Evolutionary conservation across 768 basidiomycete species (phyloP).

Genomic region (Lentinus brumalis): DNA sequence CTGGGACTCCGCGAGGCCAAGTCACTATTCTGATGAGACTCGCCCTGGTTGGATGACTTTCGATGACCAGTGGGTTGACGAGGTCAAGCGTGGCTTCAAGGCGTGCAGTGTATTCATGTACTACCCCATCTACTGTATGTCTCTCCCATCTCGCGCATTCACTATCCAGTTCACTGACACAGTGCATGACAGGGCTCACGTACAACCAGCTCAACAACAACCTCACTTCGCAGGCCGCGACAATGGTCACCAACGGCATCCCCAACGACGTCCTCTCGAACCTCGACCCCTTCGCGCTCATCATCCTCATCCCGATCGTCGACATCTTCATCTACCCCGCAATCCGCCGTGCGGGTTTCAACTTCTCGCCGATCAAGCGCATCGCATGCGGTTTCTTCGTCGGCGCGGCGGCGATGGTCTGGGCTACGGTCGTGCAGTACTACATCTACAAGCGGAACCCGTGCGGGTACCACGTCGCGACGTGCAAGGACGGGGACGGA

Average conservation of each 20-base stretch:
- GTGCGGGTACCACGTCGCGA: constrained; percentile 52
- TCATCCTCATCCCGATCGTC: constrained; percentile 73
- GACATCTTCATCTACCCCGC: constrained; percentile 52
- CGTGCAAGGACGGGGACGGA: constrained; percentile 50
- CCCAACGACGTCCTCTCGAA: constrained; percentile 82
- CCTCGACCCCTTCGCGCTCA: constrained; percentile 73
- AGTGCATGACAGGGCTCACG: constrained; percentile 56
- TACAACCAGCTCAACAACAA: constrained; percentile 83
- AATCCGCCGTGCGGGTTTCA: constrained; percentile 36
- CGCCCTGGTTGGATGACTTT: constrained; percentile 71
- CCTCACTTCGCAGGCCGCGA: constrained; percentile 76
- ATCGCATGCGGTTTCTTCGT: constrained; percentile 41
- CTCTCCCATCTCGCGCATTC: background rate
- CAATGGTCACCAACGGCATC: constrained; percentile 68
- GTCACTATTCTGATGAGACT: constrained; percentile 42
- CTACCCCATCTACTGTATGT: constrained; percentile 70
- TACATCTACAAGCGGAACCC: constrained; percentile 68
- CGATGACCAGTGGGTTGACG: constrained; percentile 80
- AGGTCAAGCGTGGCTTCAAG: constrained; percentile 70
- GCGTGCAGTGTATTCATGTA: constrained; percentile 64
- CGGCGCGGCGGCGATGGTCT: constrained; percentile 39
- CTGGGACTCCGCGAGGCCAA: constrained; percentile 76
- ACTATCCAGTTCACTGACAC: constrained; percentile 1
- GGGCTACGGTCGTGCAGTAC: constrained; percentile 63
- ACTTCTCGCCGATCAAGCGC: constrained; percentile 41